Base-by-base conservation (phyloP, 78 protist species). In the Dictyostelium intermedium region DNA sequence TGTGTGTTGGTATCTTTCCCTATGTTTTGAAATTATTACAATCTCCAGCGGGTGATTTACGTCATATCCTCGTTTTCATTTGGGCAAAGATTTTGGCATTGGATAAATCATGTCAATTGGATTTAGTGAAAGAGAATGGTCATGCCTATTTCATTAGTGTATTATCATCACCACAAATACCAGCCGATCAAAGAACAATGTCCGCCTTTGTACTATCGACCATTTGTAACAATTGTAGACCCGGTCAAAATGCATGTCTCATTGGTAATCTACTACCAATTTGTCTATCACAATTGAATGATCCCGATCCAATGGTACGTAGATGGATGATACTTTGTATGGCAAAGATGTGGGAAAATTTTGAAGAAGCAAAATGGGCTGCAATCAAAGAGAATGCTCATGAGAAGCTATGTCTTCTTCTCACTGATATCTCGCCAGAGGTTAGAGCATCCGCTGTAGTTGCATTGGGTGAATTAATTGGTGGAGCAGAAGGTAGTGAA, bases 1-100 rank as follows among this genome's bases (percentile, higher is more conserved):
- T 99, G 70, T 50, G 96, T 27, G 98, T 98, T 37, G 99, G 99
- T 32, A 97, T 99, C 80, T 98, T 99, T 66, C 99, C 99, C 9
- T 98, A 98, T 86, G 98, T 98, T 3, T 84, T 98, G 74, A 98
- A 97, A 76, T 97, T 99, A 9, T 97, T 99, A 20, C 98, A 96
- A 91, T 41, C 91, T 1, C 96, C 84, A 0, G 92, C 96, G 2
- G 69, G 87, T 8, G 98, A 97, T 23, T 83, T 97, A 37, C 96
- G 97, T 47, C 82, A 70, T 25, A 95, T 96, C n/a, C 93, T 99
- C 10, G 97, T 98, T 10, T 96, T 91, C 92, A 98, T 99, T 25
- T 99, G 99, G 99, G 95, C 95, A 27, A 91, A 91, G 81, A 96
- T 87, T 13, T 74, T 84, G 83, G 91, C 97, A 73, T 80, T 91